Evolutionary conservation across 2,329 filamentous ascomycete species (phyloP), one percentile per base, ranked within the genome.

Genomic region (Trichoderma arundinaceum): DNA sequence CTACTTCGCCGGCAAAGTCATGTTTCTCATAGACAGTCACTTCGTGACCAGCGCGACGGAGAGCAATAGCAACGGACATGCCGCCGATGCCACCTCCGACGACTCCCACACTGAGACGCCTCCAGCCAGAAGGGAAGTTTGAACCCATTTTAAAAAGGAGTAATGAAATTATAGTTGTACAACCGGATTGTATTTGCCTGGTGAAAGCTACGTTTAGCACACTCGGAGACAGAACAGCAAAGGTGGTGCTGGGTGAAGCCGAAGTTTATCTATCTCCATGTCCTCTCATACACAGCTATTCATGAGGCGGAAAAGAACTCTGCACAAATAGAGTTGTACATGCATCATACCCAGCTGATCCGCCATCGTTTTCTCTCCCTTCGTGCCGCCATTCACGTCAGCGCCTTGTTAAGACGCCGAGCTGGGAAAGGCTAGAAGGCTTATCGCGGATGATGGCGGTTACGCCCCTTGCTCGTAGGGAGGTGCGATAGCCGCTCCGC

Each of bases 1-100:
- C 89, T 0, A 89, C 88, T 72, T 91, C 89, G 13, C 88, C 87
- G 0, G 83, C 87, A 69, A 86, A 91, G 73, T 91, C 86, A 39
- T 83, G 81, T 43, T 84, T 84, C 72, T 90, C 89, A 72, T 91
- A 91, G 68, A 91, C 83, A 19, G 85, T 89, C 2, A 83, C 81
- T 1, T 71, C 57, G 70, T 84, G 82, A 19, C 82, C 82, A 2
- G 79, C 77, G 22, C 80, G 79, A 4, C 82, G 80, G 12, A 83
- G 77, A 0, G 82, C 77, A 39, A 83, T 80, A 6, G 80, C 81
- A 2, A 74, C 79, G 0, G 77, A 80, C 72, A 83, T 77, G 69
- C 82, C 82, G 12, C 81, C 82, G 46, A 84, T 82, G 46, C 82
- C 82, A 13, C 80, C 81, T 43, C 82, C 82, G 4, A 84, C 68